Conservation (phyloP, 1,284 basidiomycete genomes). For the Leccinum cinnamomeum region DNA sequence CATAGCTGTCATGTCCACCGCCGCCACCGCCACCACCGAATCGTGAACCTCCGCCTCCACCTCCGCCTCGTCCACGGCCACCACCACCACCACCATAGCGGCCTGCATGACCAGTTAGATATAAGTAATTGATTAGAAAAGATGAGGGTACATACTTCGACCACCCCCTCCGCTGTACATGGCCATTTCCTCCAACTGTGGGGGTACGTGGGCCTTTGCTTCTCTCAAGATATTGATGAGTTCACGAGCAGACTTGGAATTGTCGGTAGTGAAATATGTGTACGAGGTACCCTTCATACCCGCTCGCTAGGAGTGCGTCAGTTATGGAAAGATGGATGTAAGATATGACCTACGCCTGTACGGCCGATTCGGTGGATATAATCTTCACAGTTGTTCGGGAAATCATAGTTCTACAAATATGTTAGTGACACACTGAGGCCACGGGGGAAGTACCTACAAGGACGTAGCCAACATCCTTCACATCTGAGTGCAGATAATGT, state of each 20-base stretch:
- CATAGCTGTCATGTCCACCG: constrained; percentile 6
- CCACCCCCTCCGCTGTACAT: constrained; percentile 81
- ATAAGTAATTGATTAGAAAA: background rate
- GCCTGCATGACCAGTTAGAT: constrained; percentile 37
- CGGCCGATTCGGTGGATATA: constrained; percentile 94
- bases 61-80: constrained; percentile 50
- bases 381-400: constrained; percentile 96
- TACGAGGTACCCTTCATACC: constrained; percentile 90
- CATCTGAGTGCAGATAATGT: constrained; percentile 58
- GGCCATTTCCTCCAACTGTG: constrained; percentile 92
- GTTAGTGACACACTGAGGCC: constrained; percentile 25
- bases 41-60: constrained; percentile 30
- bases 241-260: constrained; percentile 92
- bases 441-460: constrained; percentile 58
- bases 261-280: constrained; percentile 96
- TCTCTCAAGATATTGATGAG: constrained; percentile 87
- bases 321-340: background rate
- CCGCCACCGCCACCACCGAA: constrained; percentile 23
- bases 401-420: constrained; percentile 82
- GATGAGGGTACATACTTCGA: constrained; percentile 51
- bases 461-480: constrained; percentile 93
- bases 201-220: constrained; percentile 85
- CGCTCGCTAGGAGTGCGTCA: constrained; percentile 58
- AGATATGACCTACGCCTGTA: constrained; percentile 61
- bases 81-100: constrained; percentile 49